Base-by-base conservation (phyloP, 2,329 filamentous ascomycete species). In the Colletotrichum agaves region DNA sequence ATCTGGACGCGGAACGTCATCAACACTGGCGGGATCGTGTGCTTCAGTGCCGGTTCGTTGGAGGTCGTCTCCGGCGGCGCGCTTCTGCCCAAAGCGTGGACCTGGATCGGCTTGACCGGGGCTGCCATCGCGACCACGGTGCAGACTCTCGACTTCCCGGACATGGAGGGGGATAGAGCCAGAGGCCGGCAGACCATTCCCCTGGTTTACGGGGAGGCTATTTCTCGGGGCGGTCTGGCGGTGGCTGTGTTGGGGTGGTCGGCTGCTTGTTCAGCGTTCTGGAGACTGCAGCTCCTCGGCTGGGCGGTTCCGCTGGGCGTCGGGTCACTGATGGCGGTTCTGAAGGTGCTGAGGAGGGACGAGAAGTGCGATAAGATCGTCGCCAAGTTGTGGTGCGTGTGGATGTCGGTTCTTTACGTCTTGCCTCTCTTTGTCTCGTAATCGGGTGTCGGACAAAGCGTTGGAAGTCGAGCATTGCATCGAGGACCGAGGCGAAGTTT, bases 1-100 rank as follows among this genome's bases (percentile, higher is more conserved):
- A 62, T 68, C 19, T 67, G 73, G 52, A 39, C 53, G 2, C 73
- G 76, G 2, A 76, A 75, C 52, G 50, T 61, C 4, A 68, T 76
- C 39, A 76, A 76, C 57, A 75, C 72, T 4, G 72, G 60, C 5
- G 75, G 74, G 0, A 65, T 76, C 6, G 71, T 74, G 63, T 74
- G 73, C 50, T 77, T 76, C 64, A 72, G 73, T 56, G 74, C 74
- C 63, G 75, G 75, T 1, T 71, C 74, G 5, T 49, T 74, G 3
- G 61, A 59, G 11, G 68, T 73, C 1, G 63, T 75, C 2, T 65
- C 69, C 0, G 41, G 46, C 0, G 67, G 50, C 0, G 37, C 59
- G 5, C 53, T 73, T 17, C 47, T 70, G 3, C 64, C 65, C 10
- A 46, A 53, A 15, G 64, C 63, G 4, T 71, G 67, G 33, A 46